A percentile compares a stretch with the other conserved stretches of the same genome.
phyloP scores from a whole-genome alignment of 495 filamentous ascomycete genomes.

The Clohesyomyces aquaticus region DNA sequence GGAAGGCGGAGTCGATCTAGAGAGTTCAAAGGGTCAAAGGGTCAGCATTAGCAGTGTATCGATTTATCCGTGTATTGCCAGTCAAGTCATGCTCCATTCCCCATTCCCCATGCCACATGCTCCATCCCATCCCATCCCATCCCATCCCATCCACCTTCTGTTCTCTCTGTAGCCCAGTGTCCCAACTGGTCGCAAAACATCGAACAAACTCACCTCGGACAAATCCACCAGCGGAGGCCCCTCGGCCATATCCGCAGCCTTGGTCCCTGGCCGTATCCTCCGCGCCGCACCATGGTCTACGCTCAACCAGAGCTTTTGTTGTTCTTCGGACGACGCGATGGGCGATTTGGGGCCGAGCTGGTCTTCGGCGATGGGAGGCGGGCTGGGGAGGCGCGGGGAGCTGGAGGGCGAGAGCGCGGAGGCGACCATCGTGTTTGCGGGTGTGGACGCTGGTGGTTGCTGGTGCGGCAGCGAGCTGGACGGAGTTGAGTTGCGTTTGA shows the following conservation, averaged over 20 bases:
- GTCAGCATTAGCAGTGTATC: too few species aligned
- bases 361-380: constrained; percentile 87
- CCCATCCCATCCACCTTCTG: too few species aligned
- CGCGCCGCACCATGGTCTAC: constrained; percentile 69
- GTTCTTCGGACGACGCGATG: constrained; percentile 59
- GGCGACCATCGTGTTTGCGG: constrained; percentile 51
- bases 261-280: constrained; percentile 90
- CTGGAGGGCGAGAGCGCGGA: constrained; percentile 66
- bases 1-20: constrained; percentile 86
- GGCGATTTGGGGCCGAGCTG: constrained; percentile 86
- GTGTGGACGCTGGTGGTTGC: constrained; percentile 5
- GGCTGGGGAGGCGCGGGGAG: constrained; percentile 85
- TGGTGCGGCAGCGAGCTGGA: too few species aligned
- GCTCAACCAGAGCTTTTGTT: constrained; percentile 46
- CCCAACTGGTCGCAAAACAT: too few species aligned
- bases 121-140: too few species aligned
- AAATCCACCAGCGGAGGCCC: constrained; percentile 87
- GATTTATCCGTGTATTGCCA: too few species aligned
- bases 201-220: constrained; percentile 53
- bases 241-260: constrained; percentile 83
- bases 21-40: too few species aligned
- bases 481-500: constrained; percentile 3
- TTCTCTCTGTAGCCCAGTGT: too few species aligned
- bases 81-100: too few species aligned
- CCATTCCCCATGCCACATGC: too few species aligned